These are phyloP conservation scores for Crepidotus variabilis DNA, from an alignment of 768 basidiomycete genomes.

Conservation along the genomic window DNA sequence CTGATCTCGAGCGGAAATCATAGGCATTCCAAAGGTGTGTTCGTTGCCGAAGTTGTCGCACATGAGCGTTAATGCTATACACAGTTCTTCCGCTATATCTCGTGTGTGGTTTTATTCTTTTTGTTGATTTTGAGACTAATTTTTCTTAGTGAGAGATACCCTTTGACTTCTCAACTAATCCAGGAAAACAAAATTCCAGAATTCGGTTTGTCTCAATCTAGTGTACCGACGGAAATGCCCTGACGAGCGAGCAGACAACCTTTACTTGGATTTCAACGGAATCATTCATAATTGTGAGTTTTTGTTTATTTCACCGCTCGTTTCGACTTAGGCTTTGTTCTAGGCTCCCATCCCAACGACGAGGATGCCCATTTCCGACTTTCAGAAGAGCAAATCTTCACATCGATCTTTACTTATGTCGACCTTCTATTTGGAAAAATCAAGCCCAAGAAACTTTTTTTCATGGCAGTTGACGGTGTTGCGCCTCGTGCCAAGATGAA, in stretches of 20 bases:
- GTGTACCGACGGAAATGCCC: neutral
- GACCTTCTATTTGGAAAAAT: conserved; percentile 97
- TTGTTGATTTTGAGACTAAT: neutral
- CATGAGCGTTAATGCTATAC: conserved; percentile 1
- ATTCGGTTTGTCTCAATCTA: conserved; percentile 61
- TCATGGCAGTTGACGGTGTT: conserved; percentile 98
- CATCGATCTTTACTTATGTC: conserved; percentile 95
- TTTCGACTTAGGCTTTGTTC: neutral
- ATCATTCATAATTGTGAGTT: conserved; percentile 80
- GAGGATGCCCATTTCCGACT: conserved; percentile 93
- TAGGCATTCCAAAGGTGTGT: conserved; percentile 58
- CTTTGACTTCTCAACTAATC: conserved; percentile 95
- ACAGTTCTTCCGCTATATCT: conserved; percentile 96
- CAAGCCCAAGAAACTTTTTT: conserved; percentile 95
- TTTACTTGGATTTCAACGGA: conserved; percentile 93
- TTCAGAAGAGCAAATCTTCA: conserved; percentile 96
- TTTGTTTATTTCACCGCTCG: neutral
- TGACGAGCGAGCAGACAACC: conserved; percentile 54
- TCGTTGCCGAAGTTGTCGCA: neutral
- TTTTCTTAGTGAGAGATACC: conserved; percentile 82
- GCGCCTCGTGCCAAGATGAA: conserved; percentile 99
- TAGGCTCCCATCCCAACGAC: conserved; percentile 94
- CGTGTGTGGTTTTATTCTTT: conserved; percentile 47
- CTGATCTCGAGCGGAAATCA: neutral
- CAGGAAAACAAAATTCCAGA: conserved; percentile 99